A percentile compares a stretch with the other conserved stretches of the same genome.
Evolutionary conservation across 2,329 filamentous ascomycete genomes (phyloP).

Genomic region (Fusarium albidum): DNA sequence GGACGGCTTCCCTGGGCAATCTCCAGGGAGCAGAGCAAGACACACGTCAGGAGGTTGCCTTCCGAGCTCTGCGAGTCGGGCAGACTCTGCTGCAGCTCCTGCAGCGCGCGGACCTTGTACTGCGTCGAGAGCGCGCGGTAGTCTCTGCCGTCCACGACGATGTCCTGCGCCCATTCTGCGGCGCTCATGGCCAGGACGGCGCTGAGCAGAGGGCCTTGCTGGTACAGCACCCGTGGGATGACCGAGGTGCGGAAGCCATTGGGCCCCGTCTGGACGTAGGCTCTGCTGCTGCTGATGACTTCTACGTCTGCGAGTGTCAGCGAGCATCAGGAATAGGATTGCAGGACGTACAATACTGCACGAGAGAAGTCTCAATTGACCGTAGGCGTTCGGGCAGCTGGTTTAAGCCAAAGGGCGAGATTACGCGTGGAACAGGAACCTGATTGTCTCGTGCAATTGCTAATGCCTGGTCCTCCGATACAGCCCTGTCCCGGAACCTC

Average conservation of each 20-base stretch:
- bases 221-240: constrained; percentile 30
- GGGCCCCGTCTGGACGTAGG: constrained; percentile 34
- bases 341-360: constrained; percentile 33
- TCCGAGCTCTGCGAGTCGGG: constrained; percentile 23
- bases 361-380: constrained; percentile 24
- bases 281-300: constrained; percentile 34
- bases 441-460: neutral
- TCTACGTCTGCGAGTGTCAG: constrained; percentile 32
- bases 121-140: constrained; percentile 32
- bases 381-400: neutral
- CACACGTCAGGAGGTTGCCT: constrained; percentile 34
- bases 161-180: constrained; percentile 35
- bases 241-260: constrained; percentile 36
- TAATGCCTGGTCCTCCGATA: neutral
- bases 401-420: constrained; percentile 21
- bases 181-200: constrained; percentile 37
- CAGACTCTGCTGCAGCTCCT: constrained; percentile 28
- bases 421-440: constrained; percentile 2
- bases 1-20: constrained; percentile 35
- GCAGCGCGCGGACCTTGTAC: constrained; percentile 34
- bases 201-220: constrained; percentile 26
- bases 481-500: neutral
- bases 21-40: constrained; percentile 34
- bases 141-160: constrained; percentile 25
- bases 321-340: fast-evolving